A percentile compares a stretch with the other conserved stretches of the same genome.
Conservation (phyloP, 2,329 filamentous ascomycete genomes). For the Pseudocercospora fijiensis region DNA sequence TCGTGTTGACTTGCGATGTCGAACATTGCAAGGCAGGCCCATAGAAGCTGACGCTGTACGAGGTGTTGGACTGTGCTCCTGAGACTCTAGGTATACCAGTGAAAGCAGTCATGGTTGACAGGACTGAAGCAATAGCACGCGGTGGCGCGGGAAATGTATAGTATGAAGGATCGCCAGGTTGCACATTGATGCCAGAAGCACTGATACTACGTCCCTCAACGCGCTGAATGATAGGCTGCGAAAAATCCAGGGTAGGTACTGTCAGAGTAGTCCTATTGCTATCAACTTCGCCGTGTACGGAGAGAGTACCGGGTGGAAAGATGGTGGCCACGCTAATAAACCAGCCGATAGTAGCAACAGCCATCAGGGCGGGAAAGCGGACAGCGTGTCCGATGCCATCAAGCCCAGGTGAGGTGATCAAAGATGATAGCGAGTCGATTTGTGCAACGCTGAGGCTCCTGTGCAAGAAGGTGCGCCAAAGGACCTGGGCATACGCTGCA, state of each 20-base stretch:
- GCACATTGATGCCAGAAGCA: slow-evolving; percentile 5
- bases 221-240: not conserved
- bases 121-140: not conserved
- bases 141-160: not conserved
- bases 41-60: slow-evolving; percentile 9
- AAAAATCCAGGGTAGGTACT: slow-evolving; percentile 8
- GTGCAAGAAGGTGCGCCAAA: slow-evolving; percentile 4
- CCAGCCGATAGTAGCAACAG: slow-evolving; percentile 2
- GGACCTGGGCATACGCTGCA: slow-evolving; percentile 6
- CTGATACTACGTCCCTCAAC: not conserved
- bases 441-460: slow-evolving; percentile 4
- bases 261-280: not conserved
- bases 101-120: slow-evolving; percentile 8
- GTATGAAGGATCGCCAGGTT: not conserved
- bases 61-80: slow-evolving; percentile 6
- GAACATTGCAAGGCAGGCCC: slow-evolving; percentile 11
- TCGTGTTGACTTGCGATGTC: slow-evolving; percentile 10
- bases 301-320: slow-evolving; percentile 12
- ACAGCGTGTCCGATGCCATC: not conserved
- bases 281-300: not conserved
- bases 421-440: slow-evolving; percentile 8
- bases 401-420: not conserved
- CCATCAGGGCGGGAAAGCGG: slow-evolving; percentile 5
- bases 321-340: slow-evolving; percentile 3
- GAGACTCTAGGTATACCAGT: slow-evolving; percentile 6